Percentiles rank a stretch among this genome's conserved stretches.
Evolutionary conservation across 2,329 filamentous ascomycete species (phyloP).

Genomic region (Fusarium vanettenii): DNA sequence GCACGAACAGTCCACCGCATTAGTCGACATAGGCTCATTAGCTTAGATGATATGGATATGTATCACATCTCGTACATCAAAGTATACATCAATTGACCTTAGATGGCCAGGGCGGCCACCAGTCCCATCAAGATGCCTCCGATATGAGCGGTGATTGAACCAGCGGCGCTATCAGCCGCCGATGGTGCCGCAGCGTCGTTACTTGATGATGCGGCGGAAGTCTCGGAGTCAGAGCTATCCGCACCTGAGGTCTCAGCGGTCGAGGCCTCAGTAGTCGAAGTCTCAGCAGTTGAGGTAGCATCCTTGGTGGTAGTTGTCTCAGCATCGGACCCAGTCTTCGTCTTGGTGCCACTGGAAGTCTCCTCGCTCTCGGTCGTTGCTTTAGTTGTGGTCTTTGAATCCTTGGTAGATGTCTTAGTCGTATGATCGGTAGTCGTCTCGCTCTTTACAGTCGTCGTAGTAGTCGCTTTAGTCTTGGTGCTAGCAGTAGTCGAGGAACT

Average conservation of each 20-base stretch:
- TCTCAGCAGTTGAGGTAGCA: neutral
- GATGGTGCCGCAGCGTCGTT: neutral
- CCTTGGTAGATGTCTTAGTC: neutral
- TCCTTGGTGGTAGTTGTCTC: neutral
- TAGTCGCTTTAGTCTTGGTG: neutral
- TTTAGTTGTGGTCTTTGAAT: neutral
- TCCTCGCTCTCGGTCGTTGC: neutral
- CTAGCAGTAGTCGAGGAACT: neutral
- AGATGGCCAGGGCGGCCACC: neutral
- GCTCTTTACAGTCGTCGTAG: neutral
- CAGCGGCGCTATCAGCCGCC: neutral
- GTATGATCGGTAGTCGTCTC: neutral
- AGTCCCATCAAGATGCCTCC: conserved; percentile 6
- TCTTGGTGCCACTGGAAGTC: neutral
- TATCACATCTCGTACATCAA: no score
- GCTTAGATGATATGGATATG: no score
- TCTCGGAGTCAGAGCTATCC: neutral
- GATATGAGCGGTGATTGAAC: neutral
- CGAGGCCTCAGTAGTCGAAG: neutral
- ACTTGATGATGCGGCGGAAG: neutral
- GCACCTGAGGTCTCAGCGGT: neutral
- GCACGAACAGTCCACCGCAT: neutral
- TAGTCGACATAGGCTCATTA: neutral
- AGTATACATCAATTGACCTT: neutral
- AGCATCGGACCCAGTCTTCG: neutral